phyloP scores from a whole-genome alignment of 2,329 filamentous ascomycete genomes.

The Verticillium tricorpus region DNA sequence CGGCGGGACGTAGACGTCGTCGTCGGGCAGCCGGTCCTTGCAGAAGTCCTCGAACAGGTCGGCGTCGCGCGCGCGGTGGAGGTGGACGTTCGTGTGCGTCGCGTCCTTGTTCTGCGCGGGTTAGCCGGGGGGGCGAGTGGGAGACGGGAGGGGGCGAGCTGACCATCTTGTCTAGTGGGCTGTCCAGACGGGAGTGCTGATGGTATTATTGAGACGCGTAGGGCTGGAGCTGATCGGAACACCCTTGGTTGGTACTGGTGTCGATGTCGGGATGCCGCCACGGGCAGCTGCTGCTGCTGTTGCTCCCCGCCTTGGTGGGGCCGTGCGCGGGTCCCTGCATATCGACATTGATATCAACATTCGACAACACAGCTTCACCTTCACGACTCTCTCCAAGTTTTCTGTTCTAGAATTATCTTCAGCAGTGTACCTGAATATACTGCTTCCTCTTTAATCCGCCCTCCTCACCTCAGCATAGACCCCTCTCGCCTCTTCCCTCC shows the following conservation, averaged over 20 bases:
- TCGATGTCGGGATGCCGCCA: background rate
- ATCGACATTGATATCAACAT: background rate
- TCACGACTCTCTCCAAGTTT: no score
- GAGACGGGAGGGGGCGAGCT: background rate
- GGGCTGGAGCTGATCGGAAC: background rate
- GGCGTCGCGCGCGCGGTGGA: conserved; percentile 65
- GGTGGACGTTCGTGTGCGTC: conserved; percentile 69
- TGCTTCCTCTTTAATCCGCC: background rate
- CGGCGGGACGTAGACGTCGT: conserved; percentile 78
- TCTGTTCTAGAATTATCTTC: no score
- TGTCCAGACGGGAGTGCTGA: background rate
- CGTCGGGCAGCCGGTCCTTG: conserved; percentile 64
- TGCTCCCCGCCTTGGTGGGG: background rate
- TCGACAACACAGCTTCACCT: background rate
- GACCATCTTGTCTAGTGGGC: background rate
- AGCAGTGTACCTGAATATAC: background rate
- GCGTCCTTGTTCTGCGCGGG: conserved; percentile 64
- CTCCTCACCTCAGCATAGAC: background rate
- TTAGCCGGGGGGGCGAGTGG: background rate
- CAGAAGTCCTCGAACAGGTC: conserved; percentile 75
- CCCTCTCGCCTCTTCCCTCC: background rate
- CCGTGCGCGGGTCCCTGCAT: background rate
- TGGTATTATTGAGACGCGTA: background rate
- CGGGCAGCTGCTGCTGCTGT: background rate
- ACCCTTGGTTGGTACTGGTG: background rate